Base-by-base conservation (phyloP, 1,284 basidiomycete species). In the Ganoderma sinense region DNA sequence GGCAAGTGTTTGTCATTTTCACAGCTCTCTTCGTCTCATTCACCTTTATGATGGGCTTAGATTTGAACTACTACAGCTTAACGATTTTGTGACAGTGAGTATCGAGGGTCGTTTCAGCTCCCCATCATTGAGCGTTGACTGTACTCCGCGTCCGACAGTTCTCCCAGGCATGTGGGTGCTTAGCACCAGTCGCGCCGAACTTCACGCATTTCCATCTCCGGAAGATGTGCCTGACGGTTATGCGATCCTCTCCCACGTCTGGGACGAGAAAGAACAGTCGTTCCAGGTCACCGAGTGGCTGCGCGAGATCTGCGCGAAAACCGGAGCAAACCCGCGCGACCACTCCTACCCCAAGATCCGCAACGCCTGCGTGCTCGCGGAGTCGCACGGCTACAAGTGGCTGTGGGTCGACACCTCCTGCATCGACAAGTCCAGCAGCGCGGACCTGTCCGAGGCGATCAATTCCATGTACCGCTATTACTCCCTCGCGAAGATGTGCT, bases 401-500 rank as follows among this genome's bases (percentile, higher is more conserved):
- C 23, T 51, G 11, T 61, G 65, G 65, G 40, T 31, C 40, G 59
- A 66, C 18, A 66, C 59, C 20, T 62, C 59, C 23, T 66, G 65
- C 59, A 66, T 66, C 40, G 48, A 66, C 59, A 61, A 59, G 29
- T 20, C 23, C 4, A 67, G 62, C 31, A 67, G 61, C 29, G 51
- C 53, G 18, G 61, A 58, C 13, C 51, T 67, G 61, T 63, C 66
- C 11, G 66, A 67, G 53, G 66, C 66, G 10, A 56, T 63, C 41
- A 67, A 63, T 43, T 67, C 61, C 29, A 67, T 67, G 66, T 63
- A 45, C 13, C 51, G 26, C 0, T 67, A 45, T 13, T 68, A 68
- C 53, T 51, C 51, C 18, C 53, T 45, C 29, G 48, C 66, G 5
- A 26, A 55, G 51, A 40, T 68, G 4, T 64, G 66, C 62, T 68